Evolutionary conservation across 2,329 filamentous ascomycete species (phyloP).

Genomic region (Diatrype stigma): DNA sequence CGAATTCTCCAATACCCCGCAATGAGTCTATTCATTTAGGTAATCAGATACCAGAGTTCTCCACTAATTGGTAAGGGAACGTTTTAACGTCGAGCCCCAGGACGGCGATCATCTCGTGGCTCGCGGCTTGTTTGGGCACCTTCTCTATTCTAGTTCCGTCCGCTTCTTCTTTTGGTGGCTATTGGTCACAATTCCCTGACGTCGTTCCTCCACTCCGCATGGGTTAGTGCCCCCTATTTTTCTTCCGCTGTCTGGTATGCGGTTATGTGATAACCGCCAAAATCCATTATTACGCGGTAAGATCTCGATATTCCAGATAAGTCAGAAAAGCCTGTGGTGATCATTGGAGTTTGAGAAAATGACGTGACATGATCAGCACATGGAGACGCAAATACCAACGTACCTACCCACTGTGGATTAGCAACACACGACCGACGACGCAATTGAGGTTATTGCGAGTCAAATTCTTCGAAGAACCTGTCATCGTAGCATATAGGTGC

Average conservation of each 20-base stretch:
- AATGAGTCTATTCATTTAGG: background rate
- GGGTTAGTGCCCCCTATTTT: background rate
- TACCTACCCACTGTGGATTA: background rate
- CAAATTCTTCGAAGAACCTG: no score
- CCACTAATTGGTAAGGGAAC: background rate
- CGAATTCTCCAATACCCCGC: background rate
- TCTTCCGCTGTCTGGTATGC: no score
- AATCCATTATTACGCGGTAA: no score
- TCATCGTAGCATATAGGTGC: no score
- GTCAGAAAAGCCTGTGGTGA: no score
- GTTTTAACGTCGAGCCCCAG: background rate
- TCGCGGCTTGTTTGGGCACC: background rate
- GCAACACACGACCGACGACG: background rate
- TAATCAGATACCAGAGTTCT: background rate
- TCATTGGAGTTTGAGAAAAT: no score
- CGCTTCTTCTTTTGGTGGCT: background rate
- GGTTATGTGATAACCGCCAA: no score
- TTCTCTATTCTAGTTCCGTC: background rate
- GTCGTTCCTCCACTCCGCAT: background rate
- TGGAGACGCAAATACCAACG: background rate
- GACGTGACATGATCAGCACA: background rate
- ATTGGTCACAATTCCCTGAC: background rate
- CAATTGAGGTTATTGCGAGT: no score
- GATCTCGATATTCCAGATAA: no score
- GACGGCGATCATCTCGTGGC: background rate